Evolutionary conservation across 176 grass and related monocot species (phyloP).

Genomic region (Phragmites australis): DNA sequence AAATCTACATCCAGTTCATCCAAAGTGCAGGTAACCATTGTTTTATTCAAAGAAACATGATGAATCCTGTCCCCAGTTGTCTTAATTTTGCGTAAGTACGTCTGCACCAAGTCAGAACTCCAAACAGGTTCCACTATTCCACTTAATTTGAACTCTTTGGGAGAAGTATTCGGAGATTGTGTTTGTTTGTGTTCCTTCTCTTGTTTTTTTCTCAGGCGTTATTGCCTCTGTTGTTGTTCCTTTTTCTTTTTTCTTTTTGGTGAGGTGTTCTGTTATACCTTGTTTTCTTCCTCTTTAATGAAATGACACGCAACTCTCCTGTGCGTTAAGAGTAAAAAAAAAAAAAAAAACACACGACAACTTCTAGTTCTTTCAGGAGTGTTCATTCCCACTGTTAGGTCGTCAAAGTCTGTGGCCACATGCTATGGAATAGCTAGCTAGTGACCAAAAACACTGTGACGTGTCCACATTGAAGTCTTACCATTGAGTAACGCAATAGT

Average conservation of each 20-base stretch:
- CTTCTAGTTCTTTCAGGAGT: background rate
- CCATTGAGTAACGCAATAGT: background rate
- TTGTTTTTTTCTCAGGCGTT: too few relatives aligned
- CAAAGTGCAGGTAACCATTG: constrained; percentile 68
- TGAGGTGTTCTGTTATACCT: too few relatives aligned
- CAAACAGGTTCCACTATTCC: background rate
- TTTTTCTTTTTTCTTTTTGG: too few relatives aligned
- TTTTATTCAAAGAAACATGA: constrained; percentile 1
- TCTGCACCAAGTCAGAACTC: background rate
- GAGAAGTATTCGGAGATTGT: background rate
- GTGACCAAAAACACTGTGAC: background rate
- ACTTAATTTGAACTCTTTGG: background rate
- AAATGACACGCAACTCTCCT: too few relatives aligned
- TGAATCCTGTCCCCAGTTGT: background rate
- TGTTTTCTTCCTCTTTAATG: too few relatives aligned
- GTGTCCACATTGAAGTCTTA: constrained; percentile 4
- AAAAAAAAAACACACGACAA: too few relatives aligned
- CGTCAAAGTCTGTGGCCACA: background rate
- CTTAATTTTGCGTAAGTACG: background rate
- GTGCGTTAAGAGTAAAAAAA: too few relatives aligned
- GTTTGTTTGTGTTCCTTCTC: too few relatives aligned
- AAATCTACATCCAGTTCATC: constrained; percentile 61
- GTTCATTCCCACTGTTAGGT: constrained; percentile 13
- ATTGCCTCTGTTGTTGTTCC: too few relatives aligned
- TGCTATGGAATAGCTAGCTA: constrained; percentile 4